Evolutionary conservation across 129 eudicot genomes (phyloP).

Genomic region (Helianthus tuberosus): DNA sequence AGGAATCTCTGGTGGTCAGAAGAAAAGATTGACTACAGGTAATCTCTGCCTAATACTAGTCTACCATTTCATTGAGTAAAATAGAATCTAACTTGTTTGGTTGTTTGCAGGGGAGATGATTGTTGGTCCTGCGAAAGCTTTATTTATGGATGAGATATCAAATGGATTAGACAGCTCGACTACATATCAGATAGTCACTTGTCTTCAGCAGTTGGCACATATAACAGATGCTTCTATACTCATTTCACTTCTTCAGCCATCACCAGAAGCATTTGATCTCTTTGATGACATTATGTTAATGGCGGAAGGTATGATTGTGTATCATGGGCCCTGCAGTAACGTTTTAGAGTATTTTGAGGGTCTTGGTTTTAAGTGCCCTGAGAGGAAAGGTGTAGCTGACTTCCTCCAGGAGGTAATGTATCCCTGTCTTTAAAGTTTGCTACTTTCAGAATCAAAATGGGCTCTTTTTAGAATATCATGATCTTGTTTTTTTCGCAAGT

Average conservation of each 20-base stretch:
- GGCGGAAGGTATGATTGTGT: conserved; percentile 86
- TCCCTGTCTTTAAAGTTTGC: too few species aligned
- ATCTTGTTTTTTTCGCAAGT: not conserved
- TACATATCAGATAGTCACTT: conserved; percentile 75
- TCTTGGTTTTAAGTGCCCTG: conserved; percentile 81
- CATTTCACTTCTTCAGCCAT: conserved; percentile 90
- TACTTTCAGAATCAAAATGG: not conserved
- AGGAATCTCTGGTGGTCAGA: conserved; percentile 94
- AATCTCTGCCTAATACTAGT: not conserved
- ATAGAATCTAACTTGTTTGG: not conserved
- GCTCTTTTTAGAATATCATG: not conserved
- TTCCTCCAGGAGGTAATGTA: conserved; percentile 89
- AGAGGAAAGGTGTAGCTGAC: conserved; percentile 88
- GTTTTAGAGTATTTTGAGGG: conserved; percentile 62
- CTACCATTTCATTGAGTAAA: conserved; percentile 8
- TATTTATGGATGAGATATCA: conserved; percentile 91
- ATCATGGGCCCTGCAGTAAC: conserved; percentile 65
- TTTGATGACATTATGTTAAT: conserved; percentile 82
- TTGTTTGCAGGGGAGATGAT: conserved; percentile 75
- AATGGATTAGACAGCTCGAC: conserved; percentile 95
- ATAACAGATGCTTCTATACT: conserved; percentile 72
- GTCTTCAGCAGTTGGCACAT: conserved; percentile 80
- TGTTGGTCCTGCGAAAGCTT: conserved; percentile 80
- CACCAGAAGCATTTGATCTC: conserved; percentile 85
- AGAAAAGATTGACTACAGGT: conserved; percentile 93